Conservation (phyloP, 176 grass and related monocot genomes). For the Olyra latifolia region DNA sequence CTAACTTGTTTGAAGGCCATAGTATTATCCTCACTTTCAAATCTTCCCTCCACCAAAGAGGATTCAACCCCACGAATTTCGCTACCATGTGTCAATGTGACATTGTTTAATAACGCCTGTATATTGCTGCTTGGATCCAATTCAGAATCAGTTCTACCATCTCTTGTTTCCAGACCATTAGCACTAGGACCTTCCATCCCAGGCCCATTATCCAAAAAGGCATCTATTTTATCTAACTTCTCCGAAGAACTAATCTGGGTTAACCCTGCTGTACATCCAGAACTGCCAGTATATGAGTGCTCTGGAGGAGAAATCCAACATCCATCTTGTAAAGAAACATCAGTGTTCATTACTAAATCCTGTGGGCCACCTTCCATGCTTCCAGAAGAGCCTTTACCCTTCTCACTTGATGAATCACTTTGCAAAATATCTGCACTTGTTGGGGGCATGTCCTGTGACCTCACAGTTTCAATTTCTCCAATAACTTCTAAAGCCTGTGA, state of each 20-base stretch:
- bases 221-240: constrained; percentile 44
- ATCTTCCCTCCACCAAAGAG: constrained; percentile 24
- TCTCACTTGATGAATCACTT: constrained; percentile 53
- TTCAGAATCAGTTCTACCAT: constrained; percentile 30
- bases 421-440: constrained; percentile 69
- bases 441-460: constrained; percentile 74
- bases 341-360: constrained; percentile 37
- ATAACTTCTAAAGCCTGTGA: constrained; percentile 90
- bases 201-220: constrained; percentile 19
- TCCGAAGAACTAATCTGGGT: constrained; percentile 51
- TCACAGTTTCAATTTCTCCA: constrained; percentile 74
- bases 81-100: constrained; percentile 25
- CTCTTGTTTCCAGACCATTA: constrained; percentile 39
- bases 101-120: constrained; percentile 24
- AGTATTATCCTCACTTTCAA: constrained; percentile 39
- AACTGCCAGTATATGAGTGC: constrained; percentile 77
- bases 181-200: constrained; percentile 23
- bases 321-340: constrained; percentile 65
- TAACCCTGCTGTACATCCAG: constrained; percentile 47
- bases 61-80: constrained; percentile 39
- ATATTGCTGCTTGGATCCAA: constrained; percentile 32
- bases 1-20: constrained; percentile 42
- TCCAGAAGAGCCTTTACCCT: constrained; percentile 48
- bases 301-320: constrained; percentile 91
- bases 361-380: constrained; percentile 45